Percentiles rank a stretch among this genome's conserved stretches.
Conservation (phyloP, 257 asterid genomes). For the Voacanga thouarsii region DNA sequence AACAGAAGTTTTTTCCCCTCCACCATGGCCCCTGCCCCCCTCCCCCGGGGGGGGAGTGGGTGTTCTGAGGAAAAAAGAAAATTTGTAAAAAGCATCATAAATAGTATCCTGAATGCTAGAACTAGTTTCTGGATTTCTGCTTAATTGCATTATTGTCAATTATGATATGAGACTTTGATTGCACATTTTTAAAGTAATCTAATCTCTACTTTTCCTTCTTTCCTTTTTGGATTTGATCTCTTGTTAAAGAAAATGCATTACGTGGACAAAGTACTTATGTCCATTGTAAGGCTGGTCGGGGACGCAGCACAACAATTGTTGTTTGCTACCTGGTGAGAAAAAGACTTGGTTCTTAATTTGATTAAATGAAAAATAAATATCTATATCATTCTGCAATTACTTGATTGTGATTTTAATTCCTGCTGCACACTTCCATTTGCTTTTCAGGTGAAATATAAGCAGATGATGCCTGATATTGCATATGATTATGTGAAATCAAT, state of each 20-base stretch:
- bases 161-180: background rate
- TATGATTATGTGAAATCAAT: slow-evolving; percentile 60
- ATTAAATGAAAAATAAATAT: background rate
- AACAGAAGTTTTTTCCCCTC: too few relatives aligned
- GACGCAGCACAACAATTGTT: slow-evolving; percentile 53
- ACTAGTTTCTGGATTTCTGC: background rate
- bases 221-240: background rate
- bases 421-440: background rate
- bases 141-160: background rate
- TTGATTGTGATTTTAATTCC: background rate
- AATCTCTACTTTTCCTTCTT: background rate
- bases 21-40: too few relatives aligned
- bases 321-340: slow-evolving; percentile 46
- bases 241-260: slow-evolving; percentile 33
- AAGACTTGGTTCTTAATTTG: slow-evolving; percentile 8
- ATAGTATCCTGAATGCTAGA: background rate
- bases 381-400: background rate
- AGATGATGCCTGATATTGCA: slow-evolving; percentile 60
- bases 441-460: slow-evolving; percentile 52
- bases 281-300: slow-evolving; percentile 56
- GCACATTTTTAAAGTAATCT: background rate
- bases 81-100: background rate
- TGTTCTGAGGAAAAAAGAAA: background rate
- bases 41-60: background rate
- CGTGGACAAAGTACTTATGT: slow-evolving; percentile 39